Evolutionary conservation across 1,139 yeast species (phyloP).

Genomic region (Candida frijolesensis): DNA sequence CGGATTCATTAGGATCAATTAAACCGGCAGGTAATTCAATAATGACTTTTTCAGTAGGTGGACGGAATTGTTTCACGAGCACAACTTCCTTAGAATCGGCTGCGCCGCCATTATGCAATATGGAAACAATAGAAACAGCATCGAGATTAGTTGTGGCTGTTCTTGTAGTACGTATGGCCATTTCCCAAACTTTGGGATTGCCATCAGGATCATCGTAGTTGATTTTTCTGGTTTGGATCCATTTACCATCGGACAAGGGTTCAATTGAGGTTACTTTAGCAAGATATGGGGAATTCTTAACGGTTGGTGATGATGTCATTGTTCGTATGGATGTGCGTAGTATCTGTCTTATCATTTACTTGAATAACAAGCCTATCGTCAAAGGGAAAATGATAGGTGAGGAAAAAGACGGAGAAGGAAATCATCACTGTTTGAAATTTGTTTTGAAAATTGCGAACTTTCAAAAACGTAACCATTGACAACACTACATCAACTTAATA

Average conservation of each 20-base stretch:
- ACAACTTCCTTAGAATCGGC: slow-evolving; percentile 53
- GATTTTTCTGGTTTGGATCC: slow-evolving; percentile 57
- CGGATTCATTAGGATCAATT: slow-evolving; percentile 78
- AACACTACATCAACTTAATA: neutral
- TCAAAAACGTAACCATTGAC: neutral
- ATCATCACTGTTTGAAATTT: no score
- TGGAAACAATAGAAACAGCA: slow-evolving; percentile 86
- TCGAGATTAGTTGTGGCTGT: slow-evolving; percentile 68
- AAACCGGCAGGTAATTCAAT: slow-evolving; percentile 96
- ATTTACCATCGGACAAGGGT: slow-evolving; percentile 36
- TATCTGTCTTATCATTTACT: slow-evolving; percentile 5
- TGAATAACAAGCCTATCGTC: neutral
- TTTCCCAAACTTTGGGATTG: slow-evolving; percentile 76
- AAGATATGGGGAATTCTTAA: slow-evolving; percentile 37
- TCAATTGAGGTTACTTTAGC: slow-evolving; percentile 37
- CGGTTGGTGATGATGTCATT: slow-evolving; percentile 7
- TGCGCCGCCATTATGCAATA: slow-evolving; percentile 49
- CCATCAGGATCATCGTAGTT: slow-evolving; percentile 75
- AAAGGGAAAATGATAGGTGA: no score
- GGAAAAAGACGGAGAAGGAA: neutral
- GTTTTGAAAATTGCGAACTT: no score
- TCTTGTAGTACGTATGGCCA: slow-evolving; percentile 83
- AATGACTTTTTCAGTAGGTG: slow-evolving; percentile 86
- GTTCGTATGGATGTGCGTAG: neutral
- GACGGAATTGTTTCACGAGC: slow-evolving; percentile 86